These are phyloP conservation scores for Haplosporangium sp. DNA, from an alignment of 371 early-diverging fungal species.

Conservation along the genomic window DNA sequence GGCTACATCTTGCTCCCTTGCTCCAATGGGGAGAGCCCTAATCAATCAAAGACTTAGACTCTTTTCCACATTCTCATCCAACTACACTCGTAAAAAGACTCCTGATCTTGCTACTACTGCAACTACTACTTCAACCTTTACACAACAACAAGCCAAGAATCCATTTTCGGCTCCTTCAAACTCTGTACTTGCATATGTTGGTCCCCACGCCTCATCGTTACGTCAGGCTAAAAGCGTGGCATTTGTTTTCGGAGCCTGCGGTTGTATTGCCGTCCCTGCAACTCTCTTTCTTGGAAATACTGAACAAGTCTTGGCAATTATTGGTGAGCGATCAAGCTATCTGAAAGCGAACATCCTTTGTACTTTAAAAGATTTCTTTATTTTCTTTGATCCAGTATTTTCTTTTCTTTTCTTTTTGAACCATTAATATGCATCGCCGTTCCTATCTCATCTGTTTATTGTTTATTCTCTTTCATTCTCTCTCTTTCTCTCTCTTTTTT, in stretches of 20 bases:
- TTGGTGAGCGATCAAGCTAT: slow-evolving; percentile 27
- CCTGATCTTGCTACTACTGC: not conserved
- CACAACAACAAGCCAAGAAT: slow-evolving; percentile 15
- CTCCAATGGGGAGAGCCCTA: slow-evolving; percentile 4
- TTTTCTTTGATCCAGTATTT: not conserved
- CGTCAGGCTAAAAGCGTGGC: slow-evolving; percentile 43
- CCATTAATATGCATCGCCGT: slow-evolving; percentile 17
- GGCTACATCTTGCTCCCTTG: not conserved
- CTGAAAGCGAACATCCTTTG: not conserved
- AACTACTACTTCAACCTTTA: slow-evolving; percentile 1
- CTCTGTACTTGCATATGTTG: slow-evolving; percentile 50
- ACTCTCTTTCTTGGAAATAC: slow-evolving; percentile 48
- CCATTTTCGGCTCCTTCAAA: slow-evolving; percentile 34
- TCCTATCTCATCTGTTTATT: not conserved
- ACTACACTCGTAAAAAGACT: slow-evolving; percentile 1
- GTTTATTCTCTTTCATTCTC: not conserved
- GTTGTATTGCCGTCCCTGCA: slow-evolving; percentile 46
- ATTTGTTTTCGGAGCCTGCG: slow-evolving; percentile 52
- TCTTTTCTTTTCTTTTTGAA: not conserved
- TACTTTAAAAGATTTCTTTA: not conserved
- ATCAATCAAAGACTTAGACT: not conserved
- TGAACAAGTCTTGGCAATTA: slow-evolving; percentile 43
- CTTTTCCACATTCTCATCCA: not conserved
- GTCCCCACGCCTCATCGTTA: slow-evolving; percentile 31
- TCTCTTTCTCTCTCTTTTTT: not conserved